Evolutionary conservation across 192 early-diverging fungal genomes (phyloP), one percentile per base, ranked within the genome.

Genomic region (Paraglomus brasilianum): DNA sequence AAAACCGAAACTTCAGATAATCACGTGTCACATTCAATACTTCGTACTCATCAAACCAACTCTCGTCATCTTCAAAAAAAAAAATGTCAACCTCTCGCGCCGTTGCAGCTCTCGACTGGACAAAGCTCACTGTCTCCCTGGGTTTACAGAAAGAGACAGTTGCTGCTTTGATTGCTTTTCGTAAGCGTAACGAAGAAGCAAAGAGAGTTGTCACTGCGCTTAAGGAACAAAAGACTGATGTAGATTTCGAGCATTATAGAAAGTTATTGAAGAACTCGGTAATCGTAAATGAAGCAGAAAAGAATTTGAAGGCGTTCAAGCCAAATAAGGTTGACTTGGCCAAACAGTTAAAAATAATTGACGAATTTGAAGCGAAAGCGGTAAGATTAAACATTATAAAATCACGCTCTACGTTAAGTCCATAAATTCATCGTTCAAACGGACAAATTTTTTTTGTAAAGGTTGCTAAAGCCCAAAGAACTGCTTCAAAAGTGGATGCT

Each of bases 171-270:
- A 80, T 79, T 70, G 87, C 91, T 15, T 98, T 98, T 92, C 94
- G 95, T 73, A 91, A 95, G 75, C 89, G 95, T 75, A 95, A 96
- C 78, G 88, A 90, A 22, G 95, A 95, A 79, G 90, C 95, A 51
- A 85, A 85, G 71, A 91, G 94, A 76, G 78, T 87, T 68, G 83
- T 97, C 51, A 51, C 74, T 41, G 92, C 93, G 75, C 87, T 98
- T 52, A 83, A 89, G 74, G 92, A 95, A 73, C 90, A 92, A 49
- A 82, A 84, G 70, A 86, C 88, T 61, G 70, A 86, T 51, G 82
- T 98, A 55, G 90, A 97, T 83, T 97, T 97, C 82, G 90, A 83
- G 10, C 80, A 87, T 78, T 98, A 96, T 85, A 86, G 91, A 59
- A 80, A 78, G 50, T 81, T 88, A n/a, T 85, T 98, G 64, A 92